Evolutionary conservation across 2,329 filamentous ascomycete genomes (phyloP).

Genomic region (Fusarium sp.): DNA sequence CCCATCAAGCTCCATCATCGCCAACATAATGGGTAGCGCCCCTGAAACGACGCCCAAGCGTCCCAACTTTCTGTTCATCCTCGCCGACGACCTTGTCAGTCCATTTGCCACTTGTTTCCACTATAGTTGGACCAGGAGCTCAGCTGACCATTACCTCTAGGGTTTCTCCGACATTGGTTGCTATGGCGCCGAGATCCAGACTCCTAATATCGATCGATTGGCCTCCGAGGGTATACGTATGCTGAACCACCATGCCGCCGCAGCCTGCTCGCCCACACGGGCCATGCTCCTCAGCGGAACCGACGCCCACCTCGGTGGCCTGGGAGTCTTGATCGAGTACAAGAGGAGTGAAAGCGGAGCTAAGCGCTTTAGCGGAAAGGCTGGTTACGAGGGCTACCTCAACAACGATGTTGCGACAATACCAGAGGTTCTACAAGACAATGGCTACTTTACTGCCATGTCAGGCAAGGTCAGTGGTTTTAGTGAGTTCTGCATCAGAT

Average conservation of each 20-base stretch:
- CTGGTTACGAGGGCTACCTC: slow-evolving; percentile 59
- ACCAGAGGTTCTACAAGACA: slow-evolving; percentile 61
- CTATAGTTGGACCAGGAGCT: background rate
- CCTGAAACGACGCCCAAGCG: slow-evolving; percentile 3
- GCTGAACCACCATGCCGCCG: slow-evolving; percentile 68
- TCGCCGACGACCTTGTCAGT: slow-evolving; percentile 21
- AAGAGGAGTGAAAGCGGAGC: background rate
- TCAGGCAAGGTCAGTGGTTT: slow-evolving; percentile 65
- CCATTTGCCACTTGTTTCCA: background rate
- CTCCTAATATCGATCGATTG: slow-evolving; percentile 64
- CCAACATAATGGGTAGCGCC: background rate
- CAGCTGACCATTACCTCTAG: slow-evolving; percentile 49
- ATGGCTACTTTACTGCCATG: slow-evolving; percentile 65
- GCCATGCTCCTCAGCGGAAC: slow-evolving; percentile 72
- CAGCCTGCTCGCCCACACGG: slow-evolving; percentile 67
- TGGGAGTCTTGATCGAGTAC: slow-evolving; percentile 56
- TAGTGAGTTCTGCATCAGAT: background rate
- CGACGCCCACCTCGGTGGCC: slow-evolving; percentile 16
- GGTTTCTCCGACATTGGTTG: slow-evolving; percentile 67
- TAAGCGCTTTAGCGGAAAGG: slow-evolving; percentile 5
- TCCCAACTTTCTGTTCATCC: slow-evolving; percentile 20
- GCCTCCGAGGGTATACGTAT: slow-evolving; percentile 61
- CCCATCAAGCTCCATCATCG: background rate
- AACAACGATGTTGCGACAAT: slow-evolving; percentile 63
- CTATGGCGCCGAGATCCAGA: slow-evolving; percentile 67